Percentiles rank a stretch among this genome's conserved stretches.
Conservation (phyloP, 768 basidiomycete genomes). For the Mycena galopus region DNA sequence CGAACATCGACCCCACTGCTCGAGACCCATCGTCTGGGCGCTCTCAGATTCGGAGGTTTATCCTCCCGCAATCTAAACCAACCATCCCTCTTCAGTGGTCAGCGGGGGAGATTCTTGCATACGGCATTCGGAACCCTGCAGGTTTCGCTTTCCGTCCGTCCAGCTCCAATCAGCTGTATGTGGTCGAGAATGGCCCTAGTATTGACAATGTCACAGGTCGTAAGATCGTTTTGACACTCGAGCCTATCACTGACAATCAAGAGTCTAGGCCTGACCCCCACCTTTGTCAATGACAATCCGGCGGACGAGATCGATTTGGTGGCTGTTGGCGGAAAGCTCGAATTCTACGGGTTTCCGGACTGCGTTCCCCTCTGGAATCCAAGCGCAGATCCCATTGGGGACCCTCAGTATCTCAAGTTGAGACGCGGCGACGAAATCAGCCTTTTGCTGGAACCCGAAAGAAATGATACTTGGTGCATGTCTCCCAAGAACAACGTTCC, state of each 20-base stretch:
- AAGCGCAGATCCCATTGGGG: constrained; percentile 54
- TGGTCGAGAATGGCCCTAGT: constrained; percentile 60
- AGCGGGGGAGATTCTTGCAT: constrained; percentile 53
- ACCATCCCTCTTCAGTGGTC: constrained; percentile 42
- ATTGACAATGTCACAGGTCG: constrained; percentile 44
- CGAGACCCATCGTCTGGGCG: constrained; percentile 57
- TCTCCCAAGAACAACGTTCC: constrained; percentile 51
- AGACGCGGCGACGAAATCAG: constrained; percentile 54
- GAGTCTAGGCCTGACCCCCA: constrained; percentile 47
- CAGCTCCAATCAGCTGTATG: constrained; percentile 42
- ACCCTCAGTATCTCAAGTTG: constrained; percentile 50
- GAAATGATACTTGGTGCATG: constrained; percentile 52
- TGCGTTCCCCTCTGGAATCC: constrained; percentile 61
- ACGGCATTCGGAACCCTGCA: constrained; percentile 60
- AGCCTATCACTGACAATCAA: not conserved
- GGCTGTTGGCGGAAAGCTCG: constrained; percentile 27
- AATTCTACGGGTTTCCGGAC: constrained; percentile 58
- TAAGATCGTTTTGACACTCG: not conserved
- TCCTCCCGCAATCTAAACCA: constrained; percentile 30
- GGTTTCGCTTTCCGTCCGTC: constrained; percentile 53
- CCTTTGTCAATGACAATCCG: constrained; percentile 61
- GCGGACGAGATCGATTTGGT: constrained; percentile 56
- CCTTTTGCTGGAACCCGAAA: constrained; percentile 47
- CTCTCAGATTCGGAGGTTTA: constrained; percentile 55
- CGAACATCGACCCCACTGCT: constrained; percentile 58